Evolutionary conservation across 2,329 filamentous ascomycete genomes (phyloP), one percentile per base, ranked within the genome.

Genomic region (Colletotrichum sp.): DNA sequence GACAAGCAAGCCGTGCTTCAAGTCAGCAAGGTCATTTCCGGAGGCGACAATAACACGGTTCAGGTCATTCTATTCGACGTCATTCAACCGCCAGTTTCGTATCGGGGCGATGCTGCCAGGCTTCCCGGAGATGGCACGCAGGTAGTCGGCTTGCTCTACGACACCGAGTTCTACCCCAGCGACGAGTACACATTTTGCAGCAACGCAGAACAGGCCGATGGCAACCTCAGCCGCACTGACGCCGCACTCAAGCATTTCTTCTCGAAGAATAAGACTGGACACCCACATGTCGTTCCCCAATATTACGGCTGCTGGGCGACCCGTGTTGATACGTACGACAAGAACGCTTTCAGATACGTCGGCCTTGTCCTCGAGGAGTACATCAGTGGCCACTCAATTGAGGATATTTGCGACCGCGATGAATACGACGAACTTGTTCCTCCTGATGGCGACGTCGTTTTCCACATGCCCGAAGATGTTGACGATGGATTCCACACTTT

Each of bases 31-130:
- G 39, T 49, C 18, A 49, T 49, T 49, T 49, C 9, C 3, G 39
- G 39, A 6, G 39, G 39, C 9, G 18, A 49, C 18, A 49, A 49
- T 0, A 49, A n/a, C 39, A 49, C 18, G 39, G 39, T 49, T 12
- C 18, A 49, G 2, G 18, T 49, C 0, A 1, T 49, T n/a, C 39
- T 49, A 0, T 49, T n/a, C 18, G 3, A 49, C 18, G 0, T 49
- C 39, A 5, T 49, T n/a, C 9, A 49, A 7, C 4, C 39, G 0
- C 39, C 18, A 3, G 18, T 49, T 0, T 49, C 18, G 2, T 49
- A 49, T 49, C 18, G 39, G 0, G 39, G 18, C 18, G 39, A 49
- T 0, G 39, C 39, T 49, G 39, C 39, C 5, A 49, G 0, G 2
- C 3, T 49, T 12, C 39, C 18, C 4, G 39, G 2, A 49, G 39